Evolutionary conservation across 192 early-diverging fungal genomes (phyloP).

Genomic region (Phlyctochytrium bullatum): DNA sequence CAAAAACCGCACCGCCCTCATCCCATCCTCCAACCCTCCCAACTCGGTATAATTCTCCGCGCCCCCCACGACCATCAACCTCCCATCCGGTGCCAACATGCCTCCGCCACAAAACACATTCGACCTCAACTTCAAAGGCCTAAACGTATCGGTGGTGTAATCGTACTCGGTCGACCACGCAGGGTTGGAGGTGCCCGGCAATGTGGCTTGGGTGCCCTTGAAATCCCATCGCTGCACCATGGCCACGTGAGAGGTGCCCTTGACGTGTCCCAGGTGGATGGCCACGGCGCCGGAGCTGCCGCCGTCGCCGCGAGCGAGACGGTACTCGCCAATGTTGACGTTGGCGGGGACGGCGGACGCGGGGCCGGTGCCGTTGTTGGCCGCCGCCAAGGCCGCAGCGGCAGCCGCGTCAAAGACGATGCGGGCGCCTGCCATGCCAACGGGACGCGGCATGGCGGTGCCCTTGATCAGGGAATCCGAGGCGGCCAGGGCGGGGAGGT

Average conservation of each 20-base stretch:
- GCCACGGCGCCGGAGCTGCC: slow-evolving; percentile 38
- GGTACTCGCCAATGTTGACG: neutral
- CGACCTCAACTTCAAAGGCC: slow-evolving; percentile 5
- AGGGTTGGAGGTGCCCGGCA: neutral
- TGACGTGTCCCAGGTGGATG: slow-evolving; percentile 47
- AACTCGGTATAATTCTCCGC: slow-evolving; percentile 1
- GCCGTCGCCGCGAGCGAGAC: neutral
- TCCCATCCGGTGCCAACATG: slow-evolving; percentile 14
- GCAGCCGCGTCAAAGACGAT: too few relatives aligned
- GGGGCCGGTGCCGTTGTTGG: too few relatives aligned
- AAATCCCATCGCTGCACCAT: slow-evolving; percentile 28
- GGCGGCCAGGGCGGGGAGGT: too few relatives aligned
- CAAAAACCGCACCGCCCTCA: neutral
- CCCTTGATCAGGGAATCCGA: too few relatives aligned
- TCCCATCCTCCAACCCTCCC: neutral
- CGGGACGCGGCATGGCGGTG: too few relatives aligned
- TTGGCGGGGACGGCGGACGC: too few relatives aligned
- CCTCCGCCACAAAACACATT: slow-evolving; percentile 21
- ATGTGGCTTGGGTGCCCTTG: neutral
- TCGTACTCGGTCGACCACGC: slow-evolving; percentile 7
- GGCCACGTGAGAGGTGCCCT: slow-evolving; percentile 49
- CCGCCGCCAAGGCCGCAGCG: too few relatives aligned
- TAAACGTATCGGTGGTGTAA: neutral
- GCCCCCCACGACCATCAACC: slow-evolving; percentile 13
- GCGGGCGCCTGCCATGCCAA: too few relatives aligned